Evolutionary conservation across 768 basidiomycete genomes (phyloP).

Genomic region (Lactarius psammicola): DNA sequence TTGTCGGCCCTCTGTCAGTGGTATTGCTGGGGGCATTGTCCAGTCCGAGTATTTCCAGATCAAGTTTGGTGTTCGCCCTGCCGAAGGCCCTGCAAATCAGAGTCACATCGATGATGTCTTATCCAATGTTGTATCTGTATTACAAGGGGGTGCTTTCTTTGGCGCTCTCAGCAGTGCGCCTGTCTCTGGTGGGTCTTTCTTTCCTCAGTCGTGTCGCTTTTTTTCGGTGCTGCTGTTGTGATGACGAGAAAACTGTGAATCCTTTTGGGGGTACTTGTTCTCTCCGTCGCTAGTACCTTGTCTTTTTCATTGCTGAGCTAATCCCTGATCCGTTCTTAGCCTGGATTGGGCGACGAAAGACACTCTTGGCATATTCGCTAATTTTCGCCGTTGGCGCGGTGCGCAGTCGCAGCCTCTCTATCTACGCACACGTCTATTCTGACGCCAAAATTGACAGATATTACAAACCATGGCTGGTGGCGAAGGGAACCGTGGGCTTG

Average conservation of each 20-base stretch:
- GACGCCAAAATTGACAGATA: constrained; percentile 43
- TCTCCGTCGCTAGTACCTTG: neutral
- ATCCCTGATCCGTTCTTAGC: constrained; percentile 39
- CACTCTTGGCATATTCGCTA: constrained; percentile 57
- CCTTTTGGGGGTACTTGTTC: neutral
- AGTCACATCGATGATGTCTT: constrained; percentile 53
- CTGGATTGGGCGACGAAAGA: constrained; percentile 61
- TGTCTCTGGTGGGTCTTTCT: constrained; percentile 51
- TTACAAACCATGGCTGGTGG: constrained; percentile 66
- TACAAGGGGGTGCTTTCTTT: constrained; percentile 88
- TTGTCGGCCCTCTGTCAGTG: constrained; percentile 39
- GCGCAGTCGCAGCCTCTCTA: constrained; percentile 30
- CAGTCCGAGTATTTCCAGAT: constrained; percentile 56
- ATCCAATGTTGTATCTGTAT: constrained; percentile 81
- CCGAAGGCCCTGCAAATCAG: constrained; percentile 44
- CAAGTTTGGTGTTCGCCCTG: constrained; percentile 57
- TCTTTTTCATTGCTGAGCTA: neutral
- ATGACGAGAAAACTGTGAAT: neutral
- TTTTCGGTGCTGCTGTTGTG: neutral
- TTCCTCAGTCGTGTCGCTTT: neutral
- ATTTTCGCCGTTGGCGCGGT: constrained; percentile 76
- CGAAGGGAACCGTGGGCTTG: constrained; percentile 52
- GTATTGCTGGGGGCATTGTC: constrained; percentile 70
- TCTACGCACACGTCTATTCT: constrained; percentile 1
- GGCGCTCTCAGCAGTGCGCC: constrained; percentile 76